These are phyloP conservation scores for Odontarrhena argentea DNA, from an alignment of 345 rosid genomes.

Conservation along the genomic window DNA sequence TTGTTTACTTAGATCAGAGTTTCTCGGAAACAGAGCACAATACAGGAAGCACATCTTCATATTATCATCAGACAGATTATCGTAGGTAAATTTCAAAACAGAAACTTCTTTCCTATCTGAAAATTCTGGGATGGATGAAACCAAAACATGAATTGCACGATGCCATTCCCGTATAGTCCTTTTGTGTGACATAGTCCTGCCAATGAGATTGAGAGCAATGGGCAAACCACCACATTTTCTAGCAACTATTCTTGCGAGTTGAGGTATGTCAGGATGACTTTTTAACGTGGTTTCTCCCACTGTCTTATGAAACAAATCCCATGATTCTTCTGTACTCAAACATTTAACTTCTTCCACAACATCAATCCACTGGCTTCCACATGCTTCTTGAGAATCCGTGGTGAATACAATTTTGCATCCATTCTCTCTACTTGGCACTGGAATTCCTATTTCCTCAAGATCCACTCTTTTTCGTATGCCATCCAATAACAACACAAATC, in stretches of 20 bases:
- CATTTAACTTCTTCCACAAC: slow-evolving; percentile 4
- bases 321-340: slow-evolving; percentile 6
- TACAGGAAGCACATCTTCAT: slow-evolving; percentile 43
- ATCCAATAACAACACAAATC: no score
- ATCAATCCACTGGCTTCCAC: background rate
- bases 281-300: background rate
- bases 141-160: slow-evolving; percentile 37
- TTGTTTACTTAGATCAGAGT: slow-evolving; percentile 12
- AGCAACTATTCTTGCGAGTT: slow-evolving; percentile 34
- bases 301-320: slow-evolving; percentile 27
- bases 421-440: no score
- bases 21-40: slow-evolving; percentile 43
- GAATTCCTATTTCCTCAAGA: no score
- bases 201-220: slow-evolving; percentile 41
- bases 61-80: slow-evolving; percentile 18
- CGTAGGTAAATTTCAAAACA: slow-evolving; percentile 32
- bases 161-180: slow-evolving; percentile 38
- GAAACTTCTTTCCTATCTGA: slow-evolving; percentile 10
- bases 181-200: slow-evolving; percentile 40
- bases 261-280: slow-evolving; percentile 34
- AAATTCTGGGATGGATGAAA: slow-evolving; percentile 21
- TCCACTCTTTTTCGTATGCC: no score
- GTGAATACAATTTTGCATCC: slow-evolving; percentile 26
- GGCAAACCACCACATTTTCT: slow-evolving; percentile 45
- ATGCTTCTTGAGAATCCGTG: slow-evolving; percentile 14